Conservation (phyloP, 2,329 filamentous ascomycete species). For the Nigrospora osmanthi region DNA sequence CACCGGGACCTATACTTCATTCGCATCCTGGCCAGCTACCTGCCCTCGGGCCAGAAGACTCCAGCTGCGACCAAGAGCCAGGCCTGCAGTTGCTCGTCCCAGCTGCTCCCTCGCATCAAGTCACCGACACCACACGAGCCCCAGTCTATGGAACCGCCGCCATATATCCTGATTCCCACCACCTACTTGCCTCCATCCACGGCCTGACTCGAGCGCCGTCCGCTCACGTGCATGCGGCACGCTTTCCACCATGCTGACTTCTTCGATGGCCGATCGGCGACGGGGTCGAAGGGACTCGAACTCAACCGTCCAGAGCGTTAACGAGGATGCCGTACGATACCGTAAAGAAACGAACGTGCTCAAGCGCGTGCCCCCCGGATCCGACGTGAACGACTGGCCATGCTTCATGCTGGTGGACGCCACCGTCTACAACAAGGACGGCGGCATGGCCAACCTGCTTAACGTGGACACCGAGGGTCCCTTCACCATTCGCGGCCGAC, state of each 20-base stretch:
- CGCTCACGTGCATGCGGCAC: constrained; percentile 21
- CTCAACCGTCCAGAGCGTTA: constrained; percentile 35
- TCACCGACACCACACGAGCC: too few species aligned
- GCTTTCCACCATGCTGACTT: not conserved
- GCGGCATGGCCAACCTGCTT: constrained; percentile 53
- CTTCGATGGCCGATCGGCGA: constrained; percentile 26
- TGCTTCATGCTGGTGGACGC: constrained; percentile 55
- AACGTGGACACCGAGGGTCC: constrained; percentile 52
- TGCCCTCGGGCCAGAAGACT: too few species aligned
- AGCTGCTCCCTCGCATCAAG: too few species aligned
- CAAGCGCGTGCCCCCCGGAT: constrained; percentile 22
- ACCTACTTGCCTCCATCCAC: too few species aligned
- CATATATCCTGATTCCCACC: too few species aligned
- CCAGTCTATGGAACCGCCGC: too few species aligned
- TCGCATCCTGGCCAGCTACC: too few species aligned
- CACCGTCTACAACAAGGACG: constrained; percentile 47
- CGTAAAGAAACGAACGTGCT: constrained; percentile 26
- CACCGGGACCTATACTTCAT: too few species aligned
- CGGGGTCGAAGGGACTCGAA: constrained; percentile 25
- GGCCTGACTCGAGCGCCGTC: constrained; percentile 5
- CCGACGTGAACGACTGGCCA: constrained; percentile 45
- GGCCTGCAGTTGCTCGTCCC: too few species aligned
- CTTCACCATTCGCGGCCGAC: constrained; percentile 50
- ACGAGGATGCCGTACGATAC: constrained; percentile 24
- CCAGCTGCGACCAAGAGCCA: too few species aligned